These are phyloP conservation scores for Tylopilus rubrobrunneus DNA, from an alignment of 768 basidiomycete genomes.

Conservation along the genomic window DNA sequence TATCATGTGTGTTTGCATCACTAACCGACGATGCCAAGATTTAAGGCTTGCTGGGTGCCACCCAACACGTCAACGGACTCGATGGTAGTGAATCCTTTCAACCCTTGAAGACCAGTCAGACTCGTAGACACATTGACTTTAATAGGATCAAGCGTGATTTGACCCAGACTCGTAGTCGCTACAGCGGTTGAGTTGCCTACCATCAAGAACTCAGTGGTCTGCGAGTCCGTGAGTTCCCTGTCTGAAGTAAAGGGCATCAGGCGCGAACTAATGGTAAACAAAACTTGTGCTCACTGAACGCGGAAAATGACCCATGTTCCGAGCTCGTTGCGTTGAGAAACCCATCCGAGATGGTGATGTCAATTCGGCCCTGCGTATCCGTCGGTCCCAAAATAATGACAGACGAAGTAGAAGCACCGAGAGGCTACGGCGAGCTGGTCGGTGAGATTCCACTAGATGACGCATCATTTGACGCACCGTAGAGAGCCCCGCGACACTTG, in stretches of 20 bases:
- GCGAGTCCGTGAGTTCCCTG: constrained; percentile 49
- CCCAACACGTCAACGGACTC: constrained; percentile 61
- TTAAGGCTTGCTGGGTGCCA: constrained; percentile 55
- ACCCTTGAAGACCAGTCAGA: constrained; percentile 56
- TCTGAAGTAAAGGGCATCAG: constrained; percentile 29
- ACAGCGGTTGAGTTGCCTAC: constrained; percentile 58
- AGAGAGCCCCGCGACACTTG: constrained; percentile 52
- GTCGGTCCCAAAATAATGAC: constrained; percentile 49
- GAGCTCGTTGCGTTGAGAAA: constrained; percentile 44
- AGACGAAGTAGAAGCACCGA: constrained; percentile 60
- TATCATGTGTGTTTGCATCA: not conserved
- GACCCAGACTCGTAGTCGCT: constrained; percentile 58
- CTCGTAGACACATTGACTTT: constrained; percentile 65
- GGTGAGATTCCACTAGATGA: not conserved
- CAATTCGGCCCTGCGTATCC: constrained; percentile 59
- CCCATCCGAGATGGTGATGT: constrained; percentile 58
- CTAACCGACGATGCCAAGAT: constrained; percentile 55
- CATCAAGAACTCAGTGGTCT: constrained; percentile 49
- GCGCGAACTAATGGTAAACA: not conserved
- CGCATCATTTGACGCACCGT: constrained; percentile 38
- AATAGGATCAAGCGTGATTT: constrained; percentile 67
- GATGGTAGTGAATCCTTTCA: constrained; percentile 55
- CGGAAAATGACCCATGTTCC: constrained; percentile 49
- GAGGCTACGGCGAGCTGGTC: constrained; percentile 38
- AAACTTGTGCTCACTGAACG: constrained; percentile 47